phyloP scores from a whole-genome alignment of 345 rosid species.

The Euphorbia tirucalli region DNA sequence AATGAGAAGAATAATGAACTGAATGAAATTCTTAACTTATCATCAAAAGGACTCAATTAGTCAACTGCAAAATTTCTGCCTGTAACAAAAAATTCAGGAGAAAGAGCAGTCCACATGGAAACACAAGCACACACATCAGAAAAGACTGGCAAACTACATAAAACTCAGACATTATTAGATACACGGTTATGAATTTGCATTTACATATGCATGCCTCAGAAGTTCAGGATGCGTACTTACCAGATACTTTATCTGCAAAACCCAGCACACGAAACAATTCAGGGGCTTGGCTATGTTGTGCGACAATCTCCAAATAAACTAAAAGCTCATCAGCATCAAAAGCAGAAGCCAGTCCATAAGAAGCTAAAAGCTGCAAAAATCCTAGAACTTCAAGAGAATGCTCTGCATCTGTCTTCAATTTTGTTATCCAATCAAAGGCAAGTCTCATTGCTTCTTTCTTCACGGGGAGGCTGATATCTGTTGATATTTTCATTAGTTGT shows the following conservation, averaged over 20 bases:
- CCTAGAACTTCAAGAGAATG: constrained; percentile 31
- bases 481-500: constrained; percentile 39
- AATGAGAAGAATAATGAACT: neutral
- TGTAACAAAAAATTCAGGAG: neutral
- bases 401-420: constrained; percentile 22
- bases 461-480: constrained; percentile 29
- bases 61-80: neutral
- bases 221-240: constrained; percentile 20
- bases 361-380: constrained; percentile 42
- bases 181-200: neutral
- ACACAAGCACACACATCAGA: neutral
- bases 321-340: constrained; percentile 34
- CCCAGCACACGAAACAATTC: constrained; percentile 33
- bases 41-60: neutral
- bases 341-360: constrained; percentile 31
- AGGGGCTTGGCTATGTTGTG: constrained; percentile 28
- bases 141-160: neutral
- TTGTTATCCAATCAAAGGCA: constrained; percentile 29
- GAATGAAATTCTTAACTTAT: neutral
- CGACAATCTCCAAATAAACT: constrained; percentile 24
- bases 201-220: neutral
- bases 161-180: neutral
- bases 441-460: constrained; percentile 39
- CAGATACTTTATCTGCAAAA: constrained; percentile 24
- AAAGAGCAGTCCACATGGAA: neutral